Evolutionary conservation across 2,329 filamentous ascomycete species (phyloP), one percentile per base, ranked within the genome.

Genomic region (Ambrosiella beaveri): DNA sequence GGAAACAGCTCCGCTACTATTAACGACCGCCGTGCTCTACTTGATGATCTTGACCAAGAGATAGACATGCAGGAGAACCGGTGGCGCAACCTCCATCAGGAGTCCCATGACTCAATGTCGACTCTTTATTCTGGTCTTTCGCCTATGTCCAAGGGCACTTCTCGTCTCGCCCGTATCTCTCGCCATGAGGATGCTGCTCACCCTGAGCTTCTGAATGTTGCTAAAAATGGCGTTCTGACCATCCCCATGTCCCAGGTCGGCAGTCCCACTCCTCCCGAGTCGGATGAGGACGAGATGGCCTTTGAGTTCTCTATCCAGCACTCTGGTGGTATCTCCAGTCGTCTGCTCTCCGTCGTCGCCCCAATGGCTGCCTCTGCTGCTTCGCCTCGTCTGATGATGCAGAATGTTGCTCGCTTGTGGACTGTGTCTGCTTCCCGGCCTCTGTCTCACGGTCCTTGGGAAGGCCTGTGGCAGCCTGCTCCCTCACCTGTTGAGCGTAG

Each of bases 11-110:
- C 44, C 5, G 44, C 36, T 35, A 47, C 50, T 1, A 19, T 49
- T 27, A 44, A 37, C 11, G 55, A 55, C 37, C 59, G 57, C 15
- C 39, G 54, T 52, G 72, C 71, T 39, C 70, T 82, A 2, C 68
- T 85, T 1, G 75, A 78, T 38, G 75, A 80, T 60, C 69, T 85
- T 1, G 81, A 85, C 64, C 71, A 70, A 61, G 81, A 85, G 66
- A 79, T 84, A 74, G 78, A 75, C 0, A 66, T 73, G 62, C 77
- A 84, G 64, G 78, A 81, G 64, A 72, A 72, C 57, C 74, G 77
- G 62, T 84, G 81, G 81, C 74, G 77, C 58, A 69, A 74, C 54
- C 74, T 83, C 68, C 78, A 79, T 59, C 69, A 74, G 35, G 73
- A 75, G 41, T 69, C 71, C 56, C 73, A 74, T 59, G 73, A 76